Evolutionary conservation across 192 early-diverging fungal species (phyloP), one percentile per base, ranked within the genome.

Genomic region (Coemansia sp.): DNA sequence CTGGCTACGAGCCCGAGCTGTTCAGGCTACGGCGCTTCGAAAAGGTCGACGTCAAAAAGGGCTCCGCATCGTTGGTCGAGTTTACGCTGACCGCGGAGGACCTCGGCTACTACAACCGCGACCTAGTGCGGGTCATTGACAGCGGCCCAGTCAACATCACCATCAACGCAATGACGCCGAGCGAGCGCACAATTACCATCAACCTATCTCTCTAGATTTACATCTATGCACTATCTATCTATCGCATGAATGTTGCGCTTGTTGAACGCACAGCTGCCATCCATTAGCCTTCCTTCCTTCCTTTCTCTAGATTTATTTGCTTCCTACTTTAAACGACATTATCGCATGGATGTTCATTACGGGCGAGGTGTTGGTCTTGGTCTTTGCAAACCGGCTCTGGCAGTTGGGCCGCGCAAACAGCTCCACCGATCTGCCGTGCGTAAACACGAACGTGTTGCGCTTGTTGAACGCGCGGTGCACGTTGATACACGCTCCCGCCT

Each of bases 1-100:
- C 70, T 1, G 80, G 82, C 0, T 65, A 83, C 18, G 80, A 84
- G 59, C 86, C 85, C 8, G 82, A 83, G 59, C 68, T 83, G 21
- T 82, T 68, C 42, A 60, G 83, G 7, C 61, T 88, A 40, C 74
- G 83, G 39, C 63, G 67, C 1, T 87, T 88, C 33, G 63, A 83
- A 33, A 88, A 78, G 53, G 54, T 63, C 18, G 38, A 54, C 32
- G 24, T 78, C 12, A 57, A 40, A 41, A 22, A 56, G 12, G 62
- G 62, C 19, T 54, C 52, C 3, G 58, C 69, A 0, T 29, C 48
- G 0, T 42, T 61, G 17, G 58, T 77, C 3, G 26, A 61, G 27
- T 77, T 77, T 21, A 71, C 68, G 3, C 32, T 71, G 18, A 68
- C 60, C 15, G 68, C 74, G 1, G 74, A 77, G 56, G 74, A 77